Evolutionary conservation across 441 rosid genomes (phyloP), one percentile per base, ranked within the genome.

Genomic region (Brassica balearica): DNA sequence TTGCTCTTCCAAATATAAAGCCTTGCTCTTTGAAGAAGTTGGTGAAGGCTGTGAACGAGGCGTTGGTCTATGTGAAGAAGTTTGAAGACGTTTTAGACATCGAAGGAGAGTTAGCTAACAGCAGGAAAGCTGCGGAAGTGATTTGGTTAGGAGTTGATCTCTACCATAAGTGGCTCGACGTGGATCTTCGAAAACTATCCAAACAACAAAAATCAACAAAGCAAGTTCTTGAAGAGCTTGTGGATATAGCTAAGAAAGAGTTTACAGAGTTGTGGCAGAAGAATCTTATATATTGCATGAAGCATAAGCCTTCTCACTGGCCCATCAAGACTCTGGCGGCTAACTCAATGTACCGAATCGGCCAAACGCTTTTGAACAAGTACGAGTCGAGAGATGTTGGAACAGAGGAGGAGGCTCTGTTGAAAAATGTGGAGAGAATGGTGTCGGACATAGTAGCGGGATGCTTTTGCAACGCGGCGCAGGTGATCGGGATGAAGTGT

Each of bases 331-430:
- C 81, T 23, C 68, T 87, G 68, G 95, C 99, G 19, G 93, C 97
- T 8, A 85, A 90, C 79, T 91, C 95, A 63, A 93, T 95, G 97
- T 89, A 91, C 38, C 78, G 96, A 79, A 78, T 88, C 63, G 86
- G 90, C 80, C 83, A 82, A 80, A 89, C 92, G n/a, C 80, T 90
- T 71, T 77, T 93, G 87, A 84, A 79, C 38, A 82, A 77, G 27
- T 74, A 79, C 63, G 82, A 69, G 68, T 55, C 82, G 75, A 71
- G 65, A 55, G 69, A 78, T 36, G 70, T 67, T 29, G 68, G 43
- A 71, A 71, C 46, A 48, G 81, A 68, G 32, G 77, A 68, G 56
- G 73, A 67, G 8, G 3, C n/a, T 11, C 6, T 78, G 58, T 29
- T 78, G 22, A 78, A 60, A 67, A 77, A 78, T 34, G 69, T 78